Evolutionary conservation across 345 rosid species (phyloP).

Genomic region (Eucalyptus tenuipes): DNA sequence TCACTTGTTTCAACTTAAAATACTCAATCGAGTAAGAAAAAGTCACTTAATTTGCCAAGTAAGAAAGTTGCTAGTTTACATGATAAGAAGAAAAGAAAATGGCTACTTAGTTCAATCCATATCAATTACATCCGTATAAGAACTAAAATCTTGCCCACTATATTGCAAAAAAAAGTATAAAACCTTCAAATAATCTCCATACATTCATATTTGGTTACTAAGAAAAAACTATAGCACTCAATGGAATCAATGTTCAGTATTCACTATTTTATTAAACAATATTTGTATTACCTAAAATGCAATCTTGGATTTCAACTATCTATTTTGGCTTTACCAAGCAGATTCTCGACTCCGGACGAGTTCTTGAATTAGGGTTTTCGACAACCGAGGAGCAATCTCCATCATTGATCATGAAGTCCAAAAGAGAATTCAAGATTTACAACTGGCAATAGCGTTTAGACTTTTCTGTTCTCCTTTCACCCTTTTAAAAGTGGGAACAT

Average conservation of each 20-base stretch:
- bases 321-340: too few relatives aligned
- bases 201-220: not conserved
- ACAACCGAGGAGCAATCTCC: not conserved
- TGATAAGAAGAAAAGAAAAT: not conserved
- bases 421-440: not conserved
- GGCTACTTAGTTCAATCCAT: not conserved
- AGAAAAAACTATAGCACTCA: not conserved
- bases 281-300: too few relatives aligned
- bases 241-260: too few relatives aligned
- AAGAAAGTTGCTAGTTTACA: not conserved
- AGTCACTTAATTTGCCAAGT: not conserved
- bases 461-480: not conserved
- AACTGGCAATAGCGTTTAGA: fast-evolving
- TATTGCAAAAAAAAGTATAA: too few relatives aligned
- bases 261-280: not conserved
- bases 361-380: not conserved
- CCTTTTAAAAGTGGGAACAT: not conserved
- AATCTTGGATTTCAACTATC: not conserved
- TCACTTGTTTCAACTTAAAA: not conserved
- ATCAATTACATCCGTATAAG: too few relatives aligned
- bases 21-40: not conserved
- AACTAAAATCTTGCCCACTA: too few relatives aligned
- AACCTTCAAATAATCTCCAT: not conserved
- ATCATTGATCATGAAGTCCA: not conserved
- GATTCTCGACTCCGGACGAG: not conserved